These are phyloP conservation scores for Cytospora schulzeri DNA, from an alignment of 2,329 filamentous ascomycete genomes.

Conservation along the genomic window DNA sequence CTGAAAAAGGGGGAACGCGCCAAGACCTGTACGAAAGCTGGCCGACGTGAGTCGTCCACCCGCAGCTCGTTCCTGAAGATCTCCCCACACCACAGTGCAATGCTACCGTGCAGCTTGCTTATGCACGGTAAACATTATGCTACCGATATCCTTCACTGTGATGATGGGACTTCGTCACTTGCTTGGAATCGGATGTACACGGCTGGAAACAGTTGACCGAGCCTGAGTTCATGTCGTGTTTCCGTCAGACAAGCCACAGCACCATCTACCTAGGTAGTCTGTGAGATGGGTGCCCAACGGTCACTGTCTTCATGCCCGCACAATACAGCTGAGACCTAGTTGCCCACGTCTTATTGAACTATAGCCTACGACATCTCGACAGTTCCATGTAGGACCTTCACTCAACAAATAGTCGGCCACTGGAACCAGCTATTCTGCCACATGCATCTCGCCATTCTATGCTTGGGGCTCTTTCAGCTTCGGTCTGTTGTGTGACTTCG, in stretches of 20 bases:
- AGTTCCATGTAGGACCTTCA: not conserved
- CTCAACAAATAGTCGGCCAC: not conserved
- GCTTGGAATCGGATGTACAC: not conserved
- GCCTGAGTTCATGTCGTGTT: constrained; percentile 17
- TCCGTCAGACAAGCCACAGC: constrained; percentile 21
- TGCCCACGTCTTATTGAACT: not conserved
- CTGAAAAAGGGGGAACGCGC: constrained; percentile 21
- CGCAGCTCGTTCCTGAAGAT: constrained; percentile 1
- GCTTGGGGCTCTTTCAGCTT: not conserved
- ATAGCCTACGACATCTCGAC: not conserved
- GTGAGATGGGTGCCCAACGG: not conserved
- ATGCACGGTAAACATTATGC: constrained; percentile 1
- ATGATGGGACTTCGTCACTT: not conserved
- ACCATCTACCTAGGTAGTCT: not conserved
- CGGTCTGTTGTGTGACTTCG: constrained; percentile 7
- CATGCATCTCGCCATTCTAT: not conserved
- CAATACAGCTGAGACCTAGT: not conserved
- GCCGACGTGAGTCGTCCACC: constrained; percentile 5
- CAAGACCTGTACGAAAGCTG: constrained; percentile 21
- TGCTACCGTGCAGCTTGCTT: not conserved
- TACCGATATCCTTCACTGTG: not conserved
- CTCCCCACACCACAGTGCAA: constrained; percentile 21
- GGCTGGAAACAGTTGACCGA: constrained; percentile 10
- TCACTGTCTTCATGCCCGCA: not conserved
- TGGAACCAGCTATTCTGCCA: not conserved